phyloP scores from a whole-genome alignment of 345 rosid species.

The Boechera stricta region DNA sequence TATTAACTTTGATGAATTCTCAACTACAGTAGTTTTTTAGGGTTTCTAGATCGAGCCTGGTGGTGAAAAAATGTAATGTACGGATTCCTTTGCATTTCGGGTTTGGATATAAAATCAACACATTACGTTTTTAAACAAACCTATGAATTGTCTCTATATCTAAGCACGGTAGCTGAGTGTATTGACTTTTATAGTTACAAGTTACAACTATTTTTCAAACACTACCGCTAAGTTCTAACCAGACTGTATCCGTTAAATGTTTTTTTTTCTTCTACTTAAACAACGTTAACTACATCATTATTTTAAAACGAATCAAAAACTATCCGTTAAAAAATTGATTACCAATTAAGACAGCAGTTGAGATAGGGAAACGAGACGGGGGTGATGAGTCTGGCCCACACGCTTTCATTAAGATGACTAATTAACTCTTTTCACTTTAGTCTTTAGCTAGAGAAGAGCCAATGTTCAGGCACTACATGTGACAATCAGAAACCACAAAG shows the following conservation, averaged over 20 bases:
- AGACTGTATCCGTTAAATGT: not conserved
- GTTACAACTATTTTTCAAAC: not conserved
- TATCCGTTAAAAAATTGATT: slow-evolving; percentile 17
- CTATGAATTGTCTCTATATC: too few species aligned
- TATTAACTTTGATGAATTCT: not conserved
- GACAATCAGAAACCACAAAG: slow-evolving; percentile 30
- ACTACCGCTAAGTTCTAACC: not conserved
- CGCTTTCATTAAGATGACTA: slow-evolving; percentile 27
- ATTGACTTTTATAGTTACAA: too few species aligned
- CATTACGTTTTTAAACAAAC: too few species aligned
- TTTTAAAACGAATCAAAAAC: slow-evolving; percentile 5
- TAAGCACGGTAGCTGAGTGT: too few species aligned
- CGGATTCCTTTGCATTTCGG: not conserved
- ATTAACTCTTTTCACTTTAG: slow-evolving; percentile 28
- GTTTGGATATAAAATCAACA: too few species aligned
- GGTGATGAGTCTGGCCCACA: slow-evolving; percentile 38
- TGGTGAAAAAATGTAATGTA: not conserved
- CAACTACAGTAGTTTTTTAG: not conserved
- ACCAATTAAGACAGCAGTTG: slow-evolving; percentile 11
- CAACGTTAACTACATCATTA: slow-evolving; percentile 10
- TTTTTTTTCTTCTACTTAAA: not conserved
- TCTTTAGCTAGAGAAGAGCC: slow-evolving; percentile 10
- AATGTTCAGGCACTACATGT: slow-evolving; percentile 39
- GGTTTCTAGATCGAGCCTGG: too few species aligned
- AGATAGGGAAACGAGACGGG: slow-evolving; percentile 27